These are phyloP conservation scores for Stephania cephalantha DNA, from an alignment of 164 flowering plant species.

Conservation along the genomic window DNA sequence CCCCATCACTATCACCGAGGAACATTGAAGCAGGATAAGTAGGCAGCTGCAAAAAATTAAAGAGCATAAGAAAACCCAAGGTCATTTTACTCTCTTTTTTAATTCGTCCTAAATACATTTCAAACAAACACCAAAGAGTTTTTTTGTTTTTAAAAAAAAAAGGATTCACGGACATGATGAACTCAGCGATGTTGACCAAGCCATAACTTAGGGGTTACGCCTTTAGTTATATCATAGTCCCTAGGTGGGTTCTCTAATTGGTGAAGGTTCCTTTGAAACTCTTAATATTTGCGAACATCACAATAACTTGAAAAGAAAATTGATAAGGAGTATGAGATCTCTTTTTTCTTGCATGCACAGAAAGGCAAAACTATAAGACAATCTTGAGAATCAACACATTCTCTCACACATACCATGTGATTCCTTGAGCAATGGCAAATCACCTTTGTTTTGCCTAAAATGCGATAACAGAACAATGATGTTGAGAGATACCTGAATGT, in stretches of 20 bases:
- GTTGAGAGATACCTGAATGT: slow-evolving; percentile 67
- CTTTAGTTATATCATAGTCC: background rate
- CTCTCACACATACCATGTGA: no score
- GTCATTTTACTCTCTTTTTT: background rate
- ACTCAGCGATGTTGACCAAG: background rate
- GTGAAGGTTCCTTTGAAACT: background rate
- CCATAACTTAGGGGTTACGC: background rate
- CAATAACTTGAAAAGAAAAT: background rate
- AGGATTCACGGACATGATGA: background rate
- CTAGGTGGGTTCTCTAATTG: background rate
- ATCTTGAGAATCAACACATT: no score
- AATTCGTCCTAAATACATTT: slow-evolving; percentile 2
- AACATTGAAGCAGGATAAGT: slow-evolving; percentile 89
- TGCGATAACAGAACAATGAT: background rate
- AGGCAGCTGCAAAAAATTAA: slow-evolving; percentile 54
- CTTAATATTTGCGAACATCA: background rate
- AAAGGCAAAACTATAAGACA: no score
- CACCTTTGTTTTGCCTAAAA: background rate
- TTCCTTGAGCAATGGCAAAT: background rate
- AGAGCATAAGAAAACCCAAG: slow-evolving; percentile 3
- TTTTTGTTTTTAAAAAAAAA: background rate
- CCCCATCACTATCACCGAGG: slow-evolving; percentile 82
- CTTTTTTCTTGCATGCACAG: background rate
- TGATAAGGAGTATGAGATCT: background rate
- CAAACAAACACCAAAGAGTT: background rate